Conservation (phyloP, 2,329 filamentous ascomycete species). For the Sclerotinia sclerotiorum region DNA sequence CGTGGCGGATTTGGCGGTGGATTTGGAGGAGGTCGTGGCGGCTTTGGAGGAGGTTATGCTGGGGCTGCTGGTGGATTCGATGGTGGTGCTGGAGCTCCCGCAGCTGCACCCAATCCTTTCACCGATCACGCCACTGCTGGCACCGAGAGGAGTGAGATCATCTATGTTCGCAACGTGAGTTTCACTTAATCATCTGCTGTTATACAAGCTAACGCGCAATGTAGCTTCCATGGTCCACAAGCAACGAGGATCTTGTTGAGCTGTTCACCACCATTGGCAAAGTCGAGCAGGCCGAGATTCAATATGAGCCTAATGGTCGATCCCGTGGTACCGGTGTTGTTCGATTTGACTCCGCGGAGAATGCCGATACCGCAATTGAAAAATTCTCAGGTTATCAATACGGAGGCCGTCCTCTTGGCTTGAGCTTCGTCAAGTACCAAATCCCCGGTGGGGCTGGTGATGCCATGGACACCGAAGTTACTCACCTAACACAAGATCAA, state of each 20-base stretch:
- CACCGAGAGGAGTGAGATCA: constrained; percentile 77
- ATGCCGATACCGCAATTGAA: constrained; percentile 88
- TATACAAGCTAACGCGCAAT: constrained; percentile 27
- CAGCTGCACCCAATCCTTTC: constrained; percentile 78
- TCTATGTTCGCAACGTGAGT: constrained; percentile 96
- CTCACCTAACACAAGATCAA: constrained; percentile 89
- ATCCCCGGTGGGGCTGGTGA: constrained; percentile 57
- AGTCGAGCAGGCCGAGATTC: constrained; percentile 97
- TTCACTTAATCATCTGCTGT: not conserved
- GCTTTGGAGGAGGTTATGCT: constrained; percentile 55
- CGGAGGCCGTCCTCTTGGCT: constrained; percentile 86
- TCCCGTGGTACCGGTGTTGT: constrained; percentile 97
- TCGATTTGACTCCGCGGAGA: constrained; percentile 78
- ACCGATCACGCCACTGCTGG: constrained; percentile 89
- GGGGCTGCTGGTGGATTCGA: constrained; percentile 46
- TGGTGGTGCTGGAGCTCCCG: constrained; percentile 44
- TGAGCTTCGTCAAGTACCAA: constrained; percentile 92
- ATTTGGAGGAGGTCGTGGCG: constrained; percentile 41
- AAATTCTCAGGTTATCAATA: constrained; percentile 99
- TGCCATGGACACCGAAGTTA: constrained; percentile 80
- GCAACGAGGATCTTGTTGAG: constrained; percentile 95
- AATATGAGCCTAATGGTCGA: constrained; percentile 94
- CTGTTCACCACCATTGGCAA: constrained; percentile 97
- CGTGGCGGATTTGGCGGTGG: constrained; percentile 56
- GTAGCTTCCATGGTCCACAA: constrained; percentile 96